Evolutionary conservation across 208 protist genomes (phyloP), one percentile per base, ranked within the genome.

Genomic region (Acanthamoeba lenticulata): DNA sequence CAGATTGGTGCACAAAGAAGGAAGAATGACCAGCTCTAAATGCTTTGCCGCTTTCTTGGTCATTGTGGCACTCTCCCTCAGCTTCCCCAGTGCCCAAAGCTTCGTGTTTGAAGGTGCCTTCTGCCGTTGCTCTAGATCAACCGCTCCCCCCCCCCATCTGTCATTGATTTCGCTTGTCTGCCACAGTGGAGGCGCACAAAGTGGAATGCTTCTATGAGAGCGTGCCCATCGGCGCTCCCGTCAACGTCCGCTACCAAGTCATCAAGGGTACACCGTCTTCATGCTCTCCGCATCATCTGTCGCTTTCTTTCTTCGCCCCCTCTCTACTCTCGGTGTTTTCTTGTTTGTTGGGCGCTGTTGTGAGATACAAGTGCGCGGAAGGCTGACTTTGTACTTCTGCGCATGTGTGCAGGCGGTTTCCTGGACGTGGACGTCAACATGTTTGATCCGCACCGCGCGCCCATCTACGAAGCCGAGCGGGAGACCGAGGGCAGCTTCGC

Each of bases 171-270:
- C n/a, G 29, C 29, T 0, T 69, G 11, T 27, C 24, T 69, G 21
- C 52, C 52, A 11, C 40, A 44, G 95, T 96, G 24, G 95, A 96
- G 24, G 94, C 95, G 29, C 92, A 95, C 83, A 92, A 62, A 2
- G 92, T 94, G 55, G 69, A 95, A 74, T 96, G 95, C 86, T 96
- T 96, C 72, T 95, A 86, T 49, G 95, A 95, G 42, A 24, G 94
- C 17, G 57, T 95, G 19, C 3, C 67, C 1, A 19, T 13, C 36
- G 88, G 92, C 1, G 65, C 90, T 34, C 67, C 67, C n/a, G 21
- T 96, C 24, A 86, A 40, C 40, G 27, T 96, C n/a, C 60, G 38
- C 69, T 96, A 94, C 69, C 92, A 96, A 69, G 95, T 96, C 27
- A 90, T 65, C 45, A 94, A 95, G 13, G 95, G 95, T 74, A 74